Conservation (phyloP, 192 early-diverging fungal species). For the Backusella parvicylindrica region DNA sequence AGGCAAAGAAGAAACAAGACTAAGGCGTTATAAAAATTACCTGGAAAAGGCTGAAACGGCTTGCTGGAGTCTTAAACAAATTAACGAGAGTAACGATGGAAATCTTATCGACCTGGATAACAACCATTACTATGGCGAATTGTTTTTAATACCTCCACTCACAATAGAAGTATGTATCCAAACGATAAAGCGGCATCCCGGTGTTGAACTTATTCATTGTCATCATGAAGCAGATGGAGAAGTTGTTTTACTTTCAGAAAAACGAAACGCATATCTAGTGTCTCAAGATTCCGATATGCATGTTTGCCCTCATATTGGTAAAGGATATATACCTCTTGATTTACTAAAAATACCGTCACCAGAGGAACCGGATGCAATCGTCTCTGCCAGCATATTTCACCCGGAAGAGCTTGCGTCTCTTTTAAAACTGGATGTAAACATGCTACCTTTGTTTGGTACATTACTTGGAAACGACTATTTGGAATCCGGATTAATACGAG, state of each 20-base stretch:
- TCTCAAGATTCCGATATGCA: conserved; percentile 52
- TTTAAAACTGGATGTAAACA: conserved; percentile 26
- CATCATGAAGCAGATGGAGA: conserved; percentile 46
- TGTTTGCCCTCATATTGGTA: conserved; percentile 40
- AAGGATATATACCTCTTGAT: conserved; percentile 49
- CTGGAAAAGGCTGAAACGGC: conserved; percentile 30
- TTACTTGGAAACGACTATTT: conserved; percentile 50
- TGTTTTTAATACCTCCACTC: conserved; percentile 47
- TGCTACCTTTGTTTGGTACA: conserved; percentile 46
- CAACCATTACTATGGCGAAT: conserved; percentile 21
- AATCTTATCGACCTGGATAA: not conserved
- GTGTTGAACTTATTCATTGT: conserved; percentile 35
- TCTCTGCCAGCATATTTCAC: conserved; percentile 39
- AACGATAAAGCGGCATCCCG: conserved; percentile 35
- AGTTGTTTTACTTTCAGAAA: conserved; percentile 36
- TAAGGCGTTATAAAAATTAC: conserved; percentile 40
- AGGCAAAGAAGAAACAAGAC: conserved; percentile 39
- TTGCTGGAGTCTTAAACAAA: conserved; percentile 29
- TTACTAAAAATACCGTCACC: conserved; percentile 22
- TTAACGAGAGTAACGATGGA: conserved; percentile 8
- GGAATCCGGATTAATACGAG: conserved; percentile 19
- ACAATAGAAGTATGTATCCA: conserved; percentile 40
- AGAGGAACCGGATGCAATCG: not conserved
- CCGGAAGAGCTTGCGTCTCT: conserved; percentile 30
- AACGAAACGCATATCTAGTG: conserved; percentile 41